These are phyloP conservation scores for Plasmodium gallinaceum DNA, from an alignment of 169 alveolate genomes.

Conservation along the genomic window DNA sequence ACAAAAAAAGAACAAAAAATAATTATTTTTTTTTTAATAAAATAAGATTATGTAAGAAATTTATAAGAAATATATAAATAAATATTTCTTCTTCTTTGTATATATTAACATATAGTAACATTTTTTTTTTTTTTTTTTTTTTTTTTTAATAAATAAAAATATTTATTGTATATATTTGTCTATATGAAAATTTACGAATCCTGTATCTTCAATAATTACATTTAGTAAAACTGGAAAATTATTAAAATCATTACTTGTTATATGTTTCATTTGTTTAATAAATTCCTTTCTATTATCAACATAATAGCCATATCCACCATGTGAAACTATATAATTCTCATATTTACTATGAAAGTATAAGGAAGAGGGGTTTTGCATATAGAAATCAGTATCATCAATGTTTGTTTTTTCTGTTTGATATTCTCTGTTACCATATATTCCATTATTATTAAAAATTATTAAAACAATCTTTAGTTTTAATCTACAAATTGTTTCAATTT, in stretches of 20 bases:
- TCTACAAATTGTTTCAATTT: slow-evolving; percentile 65
- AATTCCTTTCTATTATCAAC: slow-evolving; percentile 52
- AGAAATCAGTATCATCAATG: slow-evolving; percentile 1
- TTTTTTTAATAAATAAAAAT: too few relatives aligned
- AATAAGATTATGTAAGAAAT: too few relatives aligned
- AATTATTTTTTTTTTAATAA: too few relatives aligned
- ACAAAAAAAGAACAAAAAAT: too few relatives aligned
- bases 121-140: too few relatives aligned
- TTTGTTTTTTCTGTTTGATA: background rate
- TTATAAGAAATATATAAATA: too few relatives aligned
- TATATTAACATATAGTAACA: too few relatives aligned
- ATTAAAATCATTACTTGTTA: slow-evolving; percentile 28
- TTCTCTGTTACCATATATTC: slow-evolving; percentile 68
- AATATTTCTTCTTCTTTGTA: too few relatives aligned
- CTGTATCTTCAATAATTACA: slow-evolving; percentile 39
- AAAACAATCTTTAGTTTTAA: slow-evolving; percentile 47
- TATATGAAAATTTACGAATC: slow-evolving; percentile 33
- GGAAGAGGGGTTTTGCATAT: slow-evolving; percentile 60
- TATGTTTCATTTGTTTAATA: slow-evolving; percentile 30
- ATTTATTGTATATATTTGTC: slow-evolving; percentile 38
- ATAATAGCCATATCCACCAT: slow-evolving; percentile 71
- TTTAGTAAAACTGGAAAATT: slow-evolving; percentile 53
- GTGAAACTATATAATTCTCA: slow-evolving; percentile 62
- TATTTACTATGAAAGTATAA: slow-evolving; percentile 56
- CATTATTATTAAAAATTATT: slow-evolving; percentile 66